Base-by-base conservation (phyloP, 179 eudicot genomes). In the Gypsophila paniculata region DNA sequence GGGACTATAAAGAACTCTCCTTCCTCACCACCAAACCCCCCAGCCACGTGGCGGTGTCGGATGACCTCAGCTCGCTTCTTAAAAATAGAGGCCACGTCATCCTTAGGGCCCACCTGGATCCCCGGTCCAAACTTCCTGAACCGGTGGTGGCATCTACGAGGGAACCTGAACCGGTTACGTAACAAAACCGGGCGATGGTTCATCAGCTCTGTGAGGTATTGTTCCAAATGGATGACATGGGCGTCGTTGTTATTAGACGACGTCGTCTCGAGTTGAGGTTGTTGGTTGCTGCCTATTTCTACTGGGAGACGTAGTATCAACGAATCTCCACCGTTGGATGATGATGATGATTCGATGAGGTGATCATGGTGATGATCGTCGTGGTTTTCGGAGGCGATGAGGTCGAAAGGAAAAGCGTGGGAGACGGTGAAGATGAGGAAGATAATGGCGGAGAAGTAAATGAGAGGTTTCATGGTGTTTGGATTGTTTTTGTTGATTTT, bases 171-270 rank as follows among this genome's bases (percentile, higher is more conserved):
- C 68, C 69, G 68, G 73, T 59, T 59, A 0, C 4, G 58, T 3
- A 64, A 18, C 34, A 23, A 64, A 44, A 71, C 72, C 54, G 38
- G 79, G 17, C 3, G 67, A 42, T 68, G 75, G 79, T 61, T 53
- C 59, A 44, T 25, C 1, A 69, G 1, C 4, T 61, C 42, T 5
- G 52, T 29, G n/a, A 59, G 15, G 13, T 57, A 3, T 2, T 1
- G 22, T 12, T 44, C 42, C 42, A 52, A 34, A 1, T 49, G 17
- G 10, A 2, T 34, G 15, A 19, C 6, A n/a, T 12, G 46, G n/a
- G n/a, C 34, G 2, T 1, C 34, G 53, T 21, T 8, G 15, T 8
- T 8, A 8, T 13, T 8, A 2, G 13, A 8, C 23, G 22, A 6
- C 6, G 48, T 62, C 38, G 34, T 60, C 23, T 61, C 15, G 26